Evolutionary conservation across 2,329 filamentous ascomycete genomes (phyloP), one percentile per base, ranked within the genome.

Genomic region (Talaromyces sp.): DNA sequence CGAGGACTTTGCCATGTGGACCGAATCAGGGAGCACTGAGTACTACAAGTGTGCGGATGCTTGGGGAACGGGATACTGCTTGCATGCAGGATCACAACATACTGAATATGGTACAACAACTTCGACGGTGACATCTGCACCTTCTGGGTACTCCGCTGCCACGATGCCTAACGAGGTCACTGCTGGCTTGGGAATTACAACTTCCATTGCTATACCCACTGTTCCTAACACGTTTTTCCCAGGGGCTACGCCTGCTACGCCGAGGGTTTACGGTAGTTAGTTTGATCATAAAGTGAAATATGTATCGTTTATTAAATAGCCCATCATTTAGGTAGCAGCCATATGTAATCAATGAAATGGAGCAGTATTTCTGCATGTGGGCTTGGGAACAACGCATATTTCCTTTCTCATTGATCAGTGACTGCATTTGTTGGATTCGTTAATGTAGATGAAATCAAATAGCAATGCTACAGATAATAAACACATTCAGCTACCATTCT

Each of bases 41-140:
- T 59, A 59, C 38, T 59, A 59, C 53, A 59, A 59, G 43, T 59
- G 58, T 35, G 58, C 58, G 14, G 53, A 59, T 56, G 58, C 58
- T 24, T 59, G 58, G 58, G 58, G 58, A n/a, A 41, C 41, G 11
- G 58, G 58, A 21, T 59, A 59, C 55, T 59, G 58, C 38, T 43
- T 59, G 14, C 38, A 59, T 38, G 52, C 4, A 50, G 58, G 58
- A 43, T 35, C 58, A 51, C 51, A 55, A 9, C 58, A 59, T 46
- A 59, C 58, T 1, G 24, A 38, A 43, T 59, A 59, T 31, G 58
- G 58, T 11, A 56, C 58, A 26, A 54, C 55, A 21, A 59, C 58
- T 4, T 59, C 58, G n/a, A 59, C 52, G 31, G 31, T 59, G 24
- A 59, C 38, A 17, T 29, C 58, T 27, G 41, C 58, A 14, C 58